Conservation (phyloP, 345 rosid genomes). For the Ceriops decandra region DNA sequence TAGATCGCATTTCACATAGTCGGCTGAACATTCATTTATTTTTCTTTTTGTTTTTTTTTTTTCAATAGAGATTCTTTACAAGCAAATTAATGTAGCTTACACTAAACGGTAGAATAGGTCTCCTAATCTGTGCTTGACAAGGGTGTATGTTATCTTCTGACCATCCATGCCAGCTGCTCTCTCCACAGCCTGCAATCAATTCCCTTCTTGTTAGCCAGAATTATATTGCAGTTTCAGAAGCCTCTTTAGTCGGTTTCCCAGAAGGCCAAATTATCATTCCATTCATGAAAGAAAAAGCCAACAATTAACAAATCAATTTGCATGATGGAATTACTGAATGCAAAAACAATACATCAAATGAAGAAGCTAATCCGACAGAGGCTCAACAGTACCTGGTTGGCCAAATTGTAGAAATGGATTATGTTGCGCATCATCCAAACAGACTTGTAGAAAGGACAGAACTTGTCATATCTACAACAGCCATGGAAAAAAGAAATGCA, state of each 20-base stretch:
- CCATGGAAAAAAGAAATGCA: constrained; percentile 12
- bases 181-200: constrained; percentile 74
- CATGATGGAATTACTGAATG: neutral
- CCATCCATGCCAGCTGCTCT: constrained; percentile 99
- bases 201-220: neutral
- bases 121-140: constrained; percentile 94
- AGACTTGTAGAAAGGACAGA: constrained; percentile 98
- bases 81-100: constrained; percentile 36
- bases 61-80: neutral
- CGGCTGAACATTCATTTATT: neutral
- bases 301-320: neutral
- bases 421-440: constrained; percentile 99
- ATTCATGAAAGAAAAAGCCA: no score
- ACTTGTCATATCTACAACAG: constrained; percentile 77
- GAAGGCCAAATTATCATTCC: neutral
- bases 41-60: no score
- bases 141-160: constrained; percentile 87
- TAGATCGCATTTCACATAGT: neutral
- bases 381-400: constrained; percentile 65
- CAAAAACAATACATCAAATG: neutral
- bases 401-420: constrained; percentile 85
- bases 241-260: neutral
- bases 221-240: neutral
- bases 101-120: constrained; percentile 94
- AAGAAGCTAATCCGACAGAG: neutral